A percentile compares a stretch with the other conserved stretches of the same genome.
These are phyloP conservation scores for Phytophthora pinifolia DNA, from an alignment of 352 stramenopile species.

Conservation along the genomic window DNA sequence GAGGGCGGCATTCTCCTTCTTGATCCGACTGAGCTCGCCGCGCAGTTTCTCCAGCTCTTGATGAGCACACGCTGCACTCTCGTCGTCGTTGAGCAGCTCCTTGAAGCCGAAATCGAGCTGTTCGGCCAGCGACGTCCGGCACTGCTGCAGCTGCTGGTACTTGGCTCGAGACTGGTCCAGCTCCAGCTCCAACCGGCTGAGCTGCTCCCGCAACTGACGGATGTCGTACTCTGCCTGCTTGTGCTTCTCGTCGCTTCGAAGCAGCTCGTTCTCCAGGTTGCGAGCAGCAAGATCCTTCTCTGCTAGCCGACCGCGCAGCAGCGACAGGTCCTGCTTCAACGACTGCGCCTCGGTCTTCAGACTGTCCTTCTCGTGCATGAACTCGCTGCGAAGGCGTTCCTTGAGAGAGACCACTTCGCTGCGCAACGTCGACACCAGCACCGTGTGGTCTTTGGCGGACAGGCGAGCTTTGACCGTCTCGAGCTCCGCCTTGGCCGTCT, in stretches of 20 bases:
- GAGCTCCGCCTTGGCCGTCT: slow-evolving; percentile 32
- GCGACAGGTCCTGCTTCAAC: slow-evolving; percentile 44
- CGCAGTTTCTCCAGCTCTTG: slow-evolving; percentile 51
- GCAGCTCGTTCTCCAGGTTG: slow-evolving; percentile 47
- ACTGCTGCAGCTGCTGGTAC: slow-evolving; percentile 63
- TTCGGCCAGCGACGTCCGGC: slow-evolving; percentile 46
- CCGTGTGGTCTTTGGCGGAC: slow-evolving; percentile 46
- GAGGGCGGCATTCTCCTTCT: slow-evolving; percentile 33
- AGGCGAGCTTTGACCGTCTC: slow-evolving; percentile 41
- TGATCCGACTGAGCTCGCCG: slow-evolving; percentile 39
- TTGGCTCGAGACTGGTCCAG: slow-evolving; percentile 38
- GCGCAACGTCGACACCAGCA: slow-evolving; percentile 63
- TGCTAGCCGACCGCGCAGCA: slow-evolving; percentile 34
- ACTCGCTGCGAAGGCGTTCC: slow-evolving; percentile 57
- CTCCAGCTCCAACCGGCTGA: slow-evolving; percentile 40
- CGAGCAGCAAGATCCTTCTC: slow-evolving; percentile 52
- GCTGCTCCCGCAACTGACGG: slow-evolving; percentile 41
- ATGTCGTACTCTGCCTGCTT: slow-evolving; percentile 42
- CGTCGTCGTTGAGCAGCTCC: slow-evolving; percentile 64
- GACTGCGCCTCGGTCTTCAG: slow-evolving; percentile 39
- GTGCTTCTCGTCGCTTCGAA: slow-evolving; percentile 40
- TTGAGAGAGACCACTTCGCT: slow-evolving; percentile 62
- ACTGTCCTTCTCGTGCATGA: slow-evolving; percentile 59
- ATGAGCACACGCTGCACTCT: slow-evolving; percentile 43
- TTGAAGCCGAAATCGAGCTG: slow-evolving; percentile 74